phyloP scores from a whole-genome alignment of 2,329 filamentous ascomycete genomes.

The Xylariaceae sp. region DNA sequence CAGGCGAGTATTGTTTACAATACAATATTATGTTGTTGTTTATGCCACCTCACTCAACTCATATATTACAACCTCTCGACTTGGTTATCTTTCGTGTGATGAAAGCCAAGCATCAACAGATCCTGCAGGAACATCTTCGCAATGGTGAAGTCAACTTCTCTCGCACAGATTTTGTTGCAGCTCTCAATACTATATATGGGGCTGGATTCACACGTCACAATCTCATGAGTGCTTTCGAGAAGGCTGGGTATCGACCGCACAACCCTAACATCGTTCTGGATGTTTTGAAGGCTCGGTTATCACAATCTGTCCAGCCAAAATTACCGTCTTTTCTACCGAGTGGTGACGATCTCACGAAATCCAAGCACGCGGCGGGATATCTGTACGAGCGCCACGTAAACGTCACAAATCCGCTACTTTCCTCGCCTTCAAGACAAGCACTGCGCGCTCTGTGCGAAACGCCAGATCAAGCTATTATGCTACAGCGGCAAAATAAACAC shows the following conservation, averaged over 20 bases:
- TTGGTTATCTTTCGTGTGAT: not conserved
- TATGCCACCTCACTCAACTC: not conserved
- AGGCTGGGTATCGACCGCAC: not conserved
- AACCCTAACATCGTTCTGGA: no score
- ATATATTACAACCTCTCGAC: not conserved
- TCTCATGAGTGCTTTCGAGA: not conserved
- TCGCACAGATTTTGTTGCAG: not conserved
- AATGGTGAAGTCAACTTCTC: not conserved
- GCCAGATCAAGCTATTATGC: not conserved
- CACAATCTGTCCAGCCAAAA: no score
- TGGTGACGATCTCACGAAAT: not conserved
- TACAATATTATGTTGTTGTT: not conserved
- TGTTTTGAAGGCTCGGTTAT: no score
- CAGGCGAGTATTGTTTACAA: not conserved
- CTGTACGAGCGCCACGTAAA: not conserved
- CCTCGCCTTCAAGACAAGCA: not conserved
- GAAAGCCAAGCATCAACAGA: not conserved
- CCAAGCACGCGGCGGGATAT: not conserved
- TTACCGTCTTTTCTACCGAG: not conserved
- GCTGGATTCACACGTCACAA: not conserved
- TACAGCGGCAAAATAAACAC: no score
- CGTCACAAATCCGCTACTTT: not conserved
- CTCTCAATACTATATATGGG: not conserved
- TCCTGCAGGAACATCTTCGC: not conserved
- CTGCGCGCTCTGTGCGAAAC: not conserved